Base-by-base conservation (phyloP, 768 basidiomycete species). In the Pleurotus sapidus region DNA sequence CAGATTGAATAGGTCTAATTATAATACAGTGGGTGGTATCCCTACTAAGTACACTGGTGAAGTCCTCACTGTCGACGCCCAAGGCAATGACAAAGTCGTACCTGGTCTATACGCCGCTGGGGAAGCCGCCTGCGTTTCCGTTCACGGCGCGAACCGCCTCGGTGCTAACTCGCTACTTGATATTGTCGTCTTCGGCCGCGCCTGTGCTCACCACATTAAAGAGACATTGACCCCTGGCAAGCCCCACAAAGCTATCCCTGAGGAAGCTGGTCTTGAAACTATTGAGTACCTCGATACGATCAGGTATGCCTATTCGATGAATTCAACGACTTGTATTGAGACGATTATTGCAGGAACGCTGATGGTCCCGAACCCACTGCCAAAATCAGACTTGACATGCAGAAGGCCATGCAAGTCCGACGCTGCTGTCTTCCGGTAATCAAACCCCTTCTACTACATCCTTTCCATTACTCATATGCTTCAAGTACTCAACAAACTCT, bases 401-500 rank as follows among this genome's bases (percentile, higher is more conserved):
- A 99, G 74, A 98, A 98, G 80, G 93, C 94, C 39, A 98, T 98
- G 95, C 95, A 98, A 98, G 73, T 73, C 88, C 49, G 96, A 99
- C 72, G 96, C 96, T 43, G 96, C 96, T 63, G 96, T 99, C 60
- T 99, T 99, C 86, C 82, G 93, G 86, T 87, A 57, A 11, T 73
- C 66, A 23, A 8, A 15, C 5, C 47, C 49, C 40, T 15, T n/a
- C 27, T 47, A 50, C 30, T 4, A 6, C 39, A 2, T 25, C 15
- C 14, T 14, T 12, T 49, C 2, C 37, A 48, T 55, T 57, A 51
- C 27, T 46, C n/a, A 17, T n/a, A 18, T 34, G 46, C 57, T 40
- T 64, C 30, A 63, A 91, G 94, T 64, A 96, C 93, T 25, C 95
- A 97, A 69, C 72, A 84, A 61, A 86, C 87, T 53, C 79, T 99